Percentiles rank a stretch among this genome's conserved stretches.
Evolutionary conservation across 371 early-diverging fungal genomes (phyloP).

Genomic region (Rhizopus stolonifer): DNA sequence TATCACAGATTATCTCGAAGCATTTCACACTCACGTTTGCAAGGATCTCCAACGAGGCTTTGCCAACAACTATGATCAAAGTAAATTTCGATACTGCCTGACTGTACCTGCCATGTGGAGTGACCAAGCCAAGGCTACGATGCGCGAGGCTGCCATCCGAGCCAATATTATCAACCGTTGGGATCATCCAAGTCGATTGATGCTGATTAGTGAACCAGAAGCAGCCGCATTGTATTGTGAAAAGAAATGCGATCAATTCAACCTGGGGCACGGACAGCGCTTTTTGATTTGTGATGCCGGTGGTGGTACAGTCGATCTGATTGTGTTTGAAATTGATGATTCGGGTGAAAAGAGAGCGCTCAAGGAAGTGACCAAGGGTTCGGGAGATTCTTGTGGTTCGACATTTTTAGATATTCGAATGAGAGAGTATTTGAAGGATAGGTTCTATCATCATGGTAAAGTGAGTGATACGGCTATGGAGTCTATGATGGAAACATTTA

Average conservation of each 20-base stretch:
- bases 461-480: conserved; percentile 50
- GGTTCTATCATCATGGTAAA: conserved; percentile 43
- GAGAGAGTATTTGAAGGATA: conserved; percentile 45
- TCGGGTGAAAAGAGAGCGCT: conserved; percentile 41
- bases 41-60: conserved; percentile 47
- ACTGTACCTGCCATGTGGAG: conserved; percentile 58
- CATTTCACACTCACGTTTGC: conserved; percentile 44
- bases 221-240: conserved; percentile 52
- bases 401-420: conserved; percentile 57
- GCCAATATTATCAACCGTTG: conserved; percentile 46
- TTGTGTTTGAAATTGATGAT: conserved; percentile 50
- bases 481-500: conserved; percentile 46
- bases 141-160: conserved; percentile 51
- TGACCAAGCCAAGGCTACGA: conserved; percentile 49
- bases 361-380: conserved; percentile 55
- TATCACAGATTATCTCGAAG: conserved; percentile 48
- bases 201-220: conserved; percentile 58
- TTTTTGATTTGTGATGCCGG: conserved; percentile 71
- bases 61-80: conserved; percentile 45
- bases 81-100: conserved; percentile 48
- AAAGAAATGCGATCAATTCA: conserved; percentile 49
- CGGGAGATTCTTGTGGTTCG: conserved; percentile 58
- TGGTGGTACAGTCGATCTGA: conserved; percentile 66
- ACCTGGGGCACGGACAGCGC: conserved; percentile 44
- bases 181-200: conserved; percentile 48